Evolutionary conservation across 2,329 filamentous ascomycete genomes (phyloP), one percentile per base, ranked within the genome.

Genomic region (Mycosphaerella sp.): DNA sequence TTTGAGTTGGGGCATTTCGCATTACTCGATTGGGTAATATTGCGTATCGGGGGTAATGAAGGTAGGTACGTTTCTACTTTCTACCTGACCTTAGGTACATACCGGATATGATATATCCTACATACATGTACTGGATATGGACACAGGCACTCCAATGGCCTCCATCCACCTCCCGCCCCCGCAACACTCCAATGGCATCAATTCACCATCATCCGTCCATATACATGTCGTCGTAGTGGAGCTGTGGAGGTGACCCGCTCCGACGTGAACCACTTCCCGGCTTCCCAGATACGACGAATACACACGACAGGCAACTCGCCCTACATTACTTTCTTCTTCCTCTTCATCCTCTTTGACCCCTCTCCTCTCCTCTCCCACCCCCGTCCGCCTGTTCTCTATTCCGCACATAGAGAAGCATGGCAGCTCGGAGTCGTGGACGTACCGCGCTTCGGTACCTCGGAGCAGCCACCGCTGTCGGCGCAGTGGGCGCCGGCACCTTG

Each of bases 391-490:
- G 21, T 43, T 21, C 54, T 55, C 32, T 26, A 26, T 32, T 38
- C 26, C 14, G 21, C 17, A 9, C 48, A 50, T 34, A 45, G 41
- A 40, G 48, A 26, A 42, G 34, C 49, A 66, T 66, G 65, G 64
- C 65, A 54, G 57, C 60, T 31, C 59, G 63, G 45, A 60, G 61
- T 52, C 61, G 62, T 36, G 57, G 59, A 50, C 55, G 57, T 38
- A 58, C 46, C 34, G 66, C 83, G 57, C 64, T 84, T 62, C 78
- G 76, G 67, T 79, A 79, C 46, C 69, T 83, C 57, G 76, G 83
- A 31, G 84, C 84, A 70, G 78, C 79, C 48, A 74, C 79, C 40
- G 78, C 75, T 49, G 80, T 78, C 21, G 74, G 76, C 54, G 73
- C 74, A 36, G 74, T 76, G 49, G 78, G 78, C 61, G 79, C 77